These are phyloP conservation scores for Musa itinerans DNA, from an alignment of 176 grass and related monocot species.

Conservation along the genomic window DNA sequence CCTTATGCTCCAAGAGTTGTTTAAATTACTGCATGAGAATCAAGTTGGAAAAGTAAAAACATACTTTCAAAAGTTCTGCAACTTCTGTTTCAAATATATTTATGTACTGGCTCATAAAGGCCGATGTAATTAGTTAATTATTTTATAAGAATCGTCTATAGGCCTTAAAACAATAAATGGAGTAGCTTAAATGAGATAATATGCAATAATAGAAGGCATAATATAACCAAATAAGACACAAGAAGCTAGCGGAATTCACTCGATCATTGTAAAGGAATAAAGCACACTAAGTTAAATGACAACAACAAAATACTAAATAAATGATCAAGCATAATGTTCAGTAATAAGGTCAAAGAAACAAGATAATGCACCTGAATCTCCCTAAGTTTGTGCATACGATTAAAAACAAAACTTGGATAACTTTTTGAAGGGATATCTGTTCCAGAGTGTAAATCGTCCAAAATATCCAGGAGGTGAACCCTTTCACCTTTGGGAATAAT, in stretches of 20 bases:
- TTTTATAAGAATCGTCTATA: too few relatives aligned
- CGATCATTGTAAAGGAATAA: too few relatives aligned
- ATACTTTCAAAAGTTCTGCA: too few relatives aligned
- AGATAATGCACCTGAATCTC: conserved; percentile 46
- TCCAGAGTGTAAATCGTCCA: conserved; percentile 32
- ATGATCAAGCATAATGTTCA: not conserved
- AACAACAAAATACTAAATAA: not conserved
- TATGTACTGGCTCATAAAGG: too few relatives aligned
- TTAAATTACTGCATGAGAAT: too few relatives aligned
- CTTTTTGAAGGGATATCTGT: conserved; percentile 40
- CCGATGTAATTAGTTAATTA: too few relatives aligned
- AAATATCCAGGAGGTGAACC: conserved; percentile 52
- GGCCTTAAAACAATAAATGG: too few relatives aligned
- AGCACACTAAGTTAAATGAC: too few relatives aligned
- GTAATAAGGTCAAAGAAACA: not conserved
- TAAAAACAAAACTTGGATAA: conserved; percentile 81
- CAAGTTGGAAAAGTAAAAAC: too few relatives aligned
- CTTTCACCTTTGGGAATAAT: conserved; percentile 71
- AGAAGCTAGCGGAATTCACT: not conserved
- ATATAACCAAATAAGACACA: conserved; percentile 14
- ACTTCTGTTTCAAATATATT: too few relatives aligned
- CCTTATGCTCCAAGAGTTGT: too few relatives aligned
- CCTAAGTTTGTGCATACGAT: conserved; percentile 52
- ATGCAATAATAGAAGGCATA: not conserved
- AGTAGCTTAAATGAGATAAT: too few relatives aligned